Percentiles rank a stretch among this genome's conserved stretches.
Conservation (phyloP, 345 rosid species). For the Sonneratia alba region DNA sequence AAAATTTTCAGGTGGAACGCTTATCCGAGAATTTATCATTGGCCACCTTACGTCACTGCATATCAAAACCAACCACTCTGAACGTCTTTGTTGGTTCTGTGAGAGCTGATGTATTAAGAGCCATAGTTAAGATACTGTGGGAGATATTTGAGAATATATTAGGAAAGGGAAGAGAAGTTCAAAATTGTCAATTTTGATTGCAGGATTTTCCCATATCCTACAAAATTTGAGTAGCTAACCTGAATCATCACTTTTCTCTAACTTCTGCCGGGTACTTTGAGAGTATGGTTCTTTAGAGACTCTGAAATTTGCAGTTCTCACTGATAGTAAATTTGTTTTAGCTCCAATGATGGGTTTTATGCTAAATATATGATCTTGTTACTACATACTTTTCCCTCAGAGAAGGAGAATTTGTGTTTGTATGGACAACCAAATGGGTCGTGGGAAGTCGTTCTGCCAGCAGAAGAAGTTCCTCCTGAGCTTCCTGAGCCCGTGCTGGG, state of each 20-base stretch:
- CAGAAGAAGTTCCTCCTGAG: conserved; percentile 96
- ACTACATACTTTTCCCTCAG: conserved; percentile 23
- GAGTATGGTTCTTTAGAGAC: background rate
- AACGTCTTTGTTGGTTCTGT: no score
- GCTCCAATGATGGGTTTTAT: conserved; percentile 2
- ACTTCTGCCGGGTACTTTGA: background rate
- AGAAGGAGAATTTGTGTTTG: conserved; percentile 89
- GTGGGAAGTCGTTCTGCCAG: conserved; percentile 93
- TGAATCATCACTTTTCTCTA: background rate
- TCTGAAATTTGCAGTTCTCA: background rate
- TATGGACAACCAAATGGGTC: conserved; percentile 83
- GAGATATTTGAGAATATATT: background rate
- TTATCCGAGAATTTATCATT: background rate
- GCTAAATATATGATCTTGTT: background rate
- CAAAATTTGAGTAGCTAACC: background rate
- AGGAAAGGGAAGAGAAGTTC: background rate
- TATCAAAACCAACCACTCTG: no score
- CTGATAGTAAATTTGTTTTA: no score
- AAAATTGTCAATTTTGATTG: no score
- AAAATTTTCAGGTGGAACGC: background rate
- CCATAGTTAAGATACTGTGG: background rate
- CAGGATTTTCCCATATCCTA: no score
- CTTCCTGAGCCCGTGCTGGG: conserved; percentile 96
- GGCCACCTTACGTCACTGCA: background rate
- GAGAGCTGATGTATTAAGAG: no score